phyloP scores from a whole-genome alignment of 495 filamentous ascomycete genomes.

The Rusavskia elegans region DNA sequence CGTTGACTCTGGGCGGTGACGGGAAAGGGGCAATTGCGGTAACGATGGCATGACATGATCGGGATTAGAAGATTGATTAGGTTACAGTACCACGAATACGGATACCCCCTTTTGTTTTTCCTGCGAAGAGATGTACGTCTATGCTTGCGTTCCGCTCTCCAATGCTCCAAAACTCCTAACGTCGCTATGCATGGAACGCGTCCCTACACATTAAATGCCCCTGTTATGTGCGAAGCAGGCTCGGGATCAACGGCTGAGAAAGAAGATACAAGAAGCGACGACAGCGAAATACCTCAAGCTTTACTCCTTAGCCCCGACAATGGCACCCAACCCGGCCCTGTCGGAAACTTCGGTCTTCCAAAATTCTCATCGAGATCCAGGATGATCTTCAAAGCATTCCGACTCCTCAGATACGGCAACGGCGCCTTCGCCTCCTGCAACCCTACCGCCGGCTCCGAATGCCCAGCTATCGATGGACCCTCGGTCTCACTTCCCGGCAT shows the following conservation, averaged over 20 bases:
- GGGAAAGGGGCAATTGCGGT: too few relatives aligned
- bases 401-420: conserved; percentile 67
- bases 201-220: too few relatives aligned
- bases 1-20: too few relatives aligned
- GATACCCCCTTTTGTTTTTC: too few relatives aligned
- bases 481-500: conserved; percentile 50
- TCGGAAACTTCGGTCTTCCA: conserved; percentile 46
- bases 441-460: conserved; percentile 39
- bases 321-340: conserved; percentile 32
- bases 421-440: conserved; percentile 43
- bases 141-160: neutral
- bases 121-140: too few relatives aligned
- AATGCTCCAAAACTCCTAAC: too few relatives aligned
- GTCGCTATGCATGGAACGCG: too few relatives aligned
- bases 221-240: too few relatives aligned
- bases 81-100: too few relatives aligned
- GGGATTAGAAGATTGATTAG: too few relatives aligned
- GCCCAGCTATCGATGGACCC: conserved; percentile 17
- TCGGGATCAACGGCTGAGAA: neutral
- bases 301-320: conserved; percentile 21
- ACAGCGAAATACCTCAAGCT: neutral
- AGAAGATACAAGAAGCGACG: neutral
- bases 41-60: too few relatives aligned
- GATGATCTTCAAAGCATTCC: conserved; percentile 94
- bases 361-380: conserved; percentile 89